phyloP scores from a whole-genome alignment of 2,329 filamentous ascomycete species.

The Diplodia sapinea region DNA sequence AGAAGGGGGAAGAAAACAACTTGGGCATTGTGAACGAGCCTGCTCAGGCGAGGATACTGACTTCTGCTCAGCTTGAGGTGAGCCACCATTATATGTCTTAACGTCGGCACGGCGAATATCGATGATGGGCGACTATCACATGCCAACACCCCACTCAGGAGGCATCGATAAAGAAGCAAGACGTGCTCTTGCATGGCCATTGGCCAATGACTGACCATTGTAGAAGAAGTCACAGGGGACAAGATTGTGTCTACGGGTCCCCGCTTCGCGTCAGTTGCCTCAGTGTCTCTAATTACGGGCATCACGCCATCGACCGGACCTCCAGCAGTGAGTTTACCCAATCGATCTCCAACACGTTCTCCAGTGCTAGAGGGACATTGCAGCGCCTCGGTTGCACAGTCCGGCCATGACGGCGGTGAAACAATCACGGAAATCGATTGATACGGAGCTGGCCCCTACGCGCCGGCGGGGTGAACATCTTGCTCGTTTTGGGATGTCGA shows the following conservation, averaged over 20 bases:
- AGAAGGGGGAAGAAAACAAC: not conserved
- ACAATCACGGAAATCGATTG: not conserved
- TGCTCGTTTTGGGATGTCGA: not conserved
- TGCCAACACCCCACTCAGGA: not conserved
- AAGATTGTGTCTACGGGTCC: not conserved
- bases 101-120: too few species aligned
- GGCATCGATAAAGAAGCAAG: not conserved
- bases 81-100: not conserved
- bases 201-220: not conserved
- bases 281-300: not conserved
- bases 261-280: not conserved
- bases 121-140: not conserved
- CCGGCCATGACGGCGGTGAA: not conserved
- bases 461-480: not conserved
- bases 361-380: not conserved
- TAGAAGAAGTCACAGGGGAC: not conserved
- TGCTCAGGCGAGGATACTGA: not conserved
- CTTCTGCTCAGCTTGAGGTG: not conserved
- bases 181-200: not conserved
- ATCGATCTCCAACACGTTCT: not conserved
- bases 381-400: not conserved
- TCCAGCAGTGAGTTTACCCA: not conserved
- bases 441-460: not conserved
- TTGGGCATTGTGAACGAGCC: not conserved
- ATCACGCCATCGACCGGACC: not conserved